These are phyloP conservation scores for Kodamaea sagamina DNA, from an alignment of 805 yeast species.

Conservation along the genomic window DNA sequence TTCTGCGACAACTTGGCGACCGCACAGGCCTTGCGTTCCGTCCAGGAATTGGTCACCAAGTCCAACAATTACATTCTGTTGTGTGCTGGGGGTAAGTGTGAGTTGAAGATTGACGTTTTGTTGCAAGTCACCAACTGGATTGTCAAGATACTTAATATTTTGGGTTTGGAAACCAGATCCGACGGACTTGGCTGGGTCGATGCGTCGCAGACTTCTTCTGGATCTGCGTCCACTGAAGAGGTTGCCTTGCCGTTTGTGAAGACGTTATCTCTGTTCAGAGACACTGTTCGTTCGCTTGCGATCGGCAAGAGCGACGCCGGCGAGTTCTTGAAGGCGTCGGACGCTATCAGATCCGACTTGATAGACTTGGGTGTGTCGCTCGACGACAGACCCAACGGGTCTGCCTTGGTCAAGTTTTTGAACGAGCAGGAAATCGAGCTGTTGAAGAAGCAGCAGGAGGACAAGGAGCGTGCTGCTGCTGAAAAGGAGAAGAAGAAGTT, in stretches of 20 bases:
- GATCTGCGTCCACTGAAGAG: conserved; percentile 53
- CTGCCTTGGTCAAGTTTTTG: conserved; percentile 84
- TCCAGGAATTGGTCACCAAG: conserved; percentile 68
- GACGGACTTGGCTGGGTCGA: conserved; percentile 85
- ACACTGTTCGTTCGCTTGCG: conserved; percentile 72
- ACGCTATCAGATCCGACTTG: conserved; percentile 69
- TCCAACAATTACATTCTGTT: conserved; percentile 69
- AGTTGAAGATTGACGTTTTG: conserved; percentile 65
- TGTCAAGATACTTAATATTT: conserved; percentile 63
- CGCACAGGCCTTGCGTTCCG: conserved; percentile 65
- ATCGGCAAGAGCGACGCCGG: conserved; percentile 56
- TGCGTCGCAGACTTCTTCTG: conserved; percentile 18
- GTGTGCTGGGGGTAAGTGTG: conserved; percentile 43
- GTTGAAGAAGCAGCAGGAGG: conserved; percentile 58
- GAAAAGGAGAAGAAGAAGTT: conserved; percentile 61
- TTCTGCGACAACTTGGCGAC: conserved; percentile 89
- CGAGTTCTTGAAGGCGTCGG: conserved; percentile 67
- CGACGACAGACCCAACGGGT: conserved; percentile 82
- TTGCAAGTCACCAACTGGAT: conserved; percentile 66
- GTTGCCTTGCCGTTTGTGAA: conserved; percentile 77
- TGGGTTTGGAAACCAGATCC: conserved; percentile 74
- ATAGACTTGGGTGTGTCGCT: conserved; percentile 76
- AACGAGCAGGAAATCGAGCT: conserved; percentile 68
- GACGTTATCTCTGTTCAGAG: conserved; percentile 77
- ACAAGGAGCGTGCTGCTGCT: conserved; percentile 56